Percentiles rank a stretch among this genome's conserved stretches.
Conservation (phyloP, 208 protist genomes). For the Leishmania tarentolae region DNA sequence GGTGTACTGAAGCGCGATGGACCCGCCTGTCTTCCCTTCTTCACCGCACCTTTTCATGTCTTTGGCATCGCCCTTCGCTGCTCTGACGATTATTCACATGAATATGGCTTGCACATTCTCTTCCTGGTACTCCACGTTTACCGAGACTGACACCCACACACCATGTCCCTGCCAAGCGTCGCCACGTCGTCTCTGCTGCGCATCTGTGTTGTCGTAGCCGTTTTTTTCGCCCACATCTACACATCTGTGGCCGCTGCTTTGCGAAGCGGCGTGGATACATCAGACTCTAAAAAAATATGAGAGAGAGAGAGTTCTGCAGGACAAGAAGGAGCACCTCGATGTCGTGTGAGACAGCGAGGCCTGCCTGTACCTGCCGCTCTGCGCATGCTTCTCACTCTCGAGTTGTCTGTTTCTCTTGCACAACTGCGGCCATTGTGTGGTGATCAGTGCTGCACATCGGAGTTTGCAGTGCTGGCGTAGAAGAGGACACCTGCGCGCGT, state of each 20-base stretch:
- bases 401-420: not conserved
- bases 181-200: not conserved
- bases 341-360: not conserved
- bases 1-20: not conserved
- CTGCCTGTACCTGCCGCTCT: not conserved
- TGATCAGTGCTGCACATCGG: conserved; percentile 5
- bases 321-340: not conserved
- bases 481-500: not conserved
- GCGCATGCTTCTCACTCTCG: not conserved
- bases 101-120: not conserved
- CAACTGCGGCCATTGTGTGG: not conserved
- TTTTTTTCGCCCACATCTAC: not conserved
- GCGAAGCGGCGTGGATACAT: not conserved
- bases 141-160: not conserved
- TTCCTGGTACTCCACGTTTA: not conserved
- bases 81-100: not conserved
- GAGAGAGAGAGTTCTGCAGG: not conserved
- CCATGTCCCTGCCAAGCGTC: not conserved
- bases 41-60: not conserved
- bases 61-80: not conserved
- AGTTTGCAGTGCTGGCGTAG: not conserved
- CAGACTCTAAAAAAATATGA: too few species aligned
- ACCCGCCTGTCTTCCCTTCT: not conserved
- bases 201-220: not conserved
- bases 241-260: not conserved